Evolutionary conservation across 495 filamentous ascomycete species (phyloP).

Genomic region (Trichoderma parareesei): DNA sequence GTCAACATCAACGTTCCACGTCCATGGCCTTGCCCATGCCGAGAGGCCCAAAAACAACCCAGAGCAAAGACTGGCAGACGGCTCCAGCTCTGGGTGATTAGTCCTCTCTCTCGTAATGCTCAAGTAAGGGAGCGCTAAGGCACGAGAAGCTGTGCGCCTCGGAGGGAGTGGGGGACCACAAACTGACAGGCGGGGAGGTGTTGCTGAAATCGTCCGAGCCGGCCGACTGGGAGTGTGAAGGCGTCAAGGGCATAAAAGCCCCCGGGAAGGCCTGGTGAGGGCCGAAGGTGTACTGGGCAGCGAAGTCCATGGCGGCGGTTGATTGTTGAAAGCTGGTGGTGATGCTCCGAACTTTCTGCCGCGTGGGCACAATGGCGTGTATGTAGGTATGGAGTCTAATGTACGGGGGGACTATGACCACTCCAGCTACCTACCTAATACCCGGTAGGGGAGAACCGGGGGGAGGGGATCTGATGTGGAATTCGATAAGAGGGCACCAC

Average conservation of each 20-base stretch:
- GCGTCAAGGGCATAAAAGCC: slow-evolving; percentile 44
- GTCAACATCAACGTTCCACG: slow-evolving; percentile 13
- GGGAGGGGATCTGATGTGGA: no score
- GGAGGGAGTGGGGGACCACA: slow-evolving; percentile 9
- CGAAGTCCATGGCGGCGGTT: slow-evolving; percentile 34
- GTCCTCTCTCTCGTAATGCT: slow-evolving; percentile 25
- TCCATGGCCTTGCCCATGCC: neutral
- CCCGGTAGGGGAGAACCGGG: no score
- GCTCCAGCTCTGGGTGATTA: neutral
- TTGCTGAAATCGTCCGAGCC: slow-evolving; percentile 47
- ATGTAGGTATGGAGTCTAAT: no score
- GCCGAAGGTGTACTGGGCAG: slow-evolving; percentile 30
- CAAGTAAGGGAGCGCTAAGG: slow-evolving; percentile 28
- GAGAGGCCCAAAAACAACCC: no score
- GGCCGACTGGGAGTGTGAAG: slow-evolving; percentile 43
- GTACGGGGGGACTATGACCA: no score
- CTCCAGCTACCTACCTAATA: no score
- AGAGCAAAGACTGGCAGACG: no score
- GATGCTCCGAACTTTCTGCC: neutral
- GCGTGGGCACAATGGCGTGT: no score
- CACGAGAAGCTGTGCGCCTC: slow-evolving; percentile 20
- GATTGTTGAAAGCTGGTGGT: neutral
- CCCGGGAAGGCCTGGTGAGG: slow-evolving; percentile 42
- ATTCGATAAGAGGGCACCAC: no score
- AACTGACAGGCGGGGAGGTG: slow-evolving; percentile 46